Percentiles rank a stretch among this genome's conserved stretches.
Evolutionary conservation across 352 stramenopile species (phyloP).

Genomic region (Phytophthora multivora): DNA sequence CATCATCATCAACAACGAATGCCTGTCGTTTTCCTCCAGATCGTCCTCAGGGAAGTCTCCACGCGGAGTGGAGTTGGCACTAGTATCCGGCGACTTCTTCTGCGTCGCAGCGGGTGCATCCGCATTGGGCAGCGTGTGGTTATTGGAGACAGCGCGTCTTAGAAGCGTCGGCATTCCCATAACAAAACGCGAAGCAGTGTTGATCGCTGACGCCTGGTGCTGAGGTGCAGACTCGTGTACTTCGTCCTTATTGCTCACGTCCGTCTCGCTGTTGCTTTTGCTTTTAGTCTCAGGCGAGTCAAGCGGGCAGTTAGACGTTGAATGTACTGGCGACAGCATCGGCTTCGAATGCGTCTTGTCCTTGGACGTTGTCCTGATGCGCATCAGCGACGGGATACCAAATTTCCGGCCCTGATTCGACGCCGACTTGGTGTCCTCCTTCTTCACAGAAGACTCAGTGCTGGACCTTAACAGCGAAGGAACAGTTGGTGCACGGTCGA

Average conservation of each 20-base stretch:
- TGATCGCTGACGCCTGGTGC: slow-evolving; percentile 22
- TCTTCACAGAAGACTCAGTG: slow-evolving; percentile 23
- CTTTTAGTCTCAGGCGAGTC: slow-evolving; percentile 23
- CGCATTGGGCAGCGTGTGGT: slow-evolving; percentile 18
- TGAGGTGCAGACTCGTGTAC: slow-evolving; percentile 1
- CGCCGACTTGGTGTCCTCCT: slow-evolving; percentile 18
- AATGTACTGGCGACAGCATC: neutral
- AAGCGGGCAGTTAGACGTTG: neutral
- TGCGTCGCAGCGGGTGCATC: slow-evolving; percentile 3
- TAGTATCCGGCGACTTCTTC: slow-evolving; percentile 42
- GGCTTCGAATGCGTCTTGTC: slow-evolving; percentile 28
- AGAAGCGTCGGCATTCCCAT: slow-evolving; percentile 69
- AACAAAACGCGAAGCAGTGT: slow-evolving; percentile 57
- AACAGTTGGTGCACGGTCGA: slow-evolving; percentile 4
- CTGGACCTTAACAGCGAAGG: slow-evolving; percentile 24
- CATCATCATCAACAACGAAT: slow-evolving; percentile 73
- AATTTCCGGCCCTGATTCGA: slow-evolving; percentile 26
- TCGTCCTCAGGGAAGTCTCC: slow-evolving; percentile 31
- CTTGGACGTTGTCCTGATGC: slow-evolving; percentile 25
- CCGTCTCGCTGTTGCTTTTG: slow-evolving; percentile 15
- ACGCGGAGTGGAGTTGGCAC: slow-evolving; percentile 20
- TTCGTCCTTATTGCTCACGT: slow-evolving; percentile 4
- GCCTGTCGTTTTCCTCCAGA: slow-evolving; percentile 47
- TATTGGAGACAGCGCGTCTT: slow-evolving; percentile 42
- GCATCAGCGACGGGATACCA: slow-evolving; percentile 36